Conservation (phyloP, 768 basidiomycete species). For the Suillus lakei region DNA sequence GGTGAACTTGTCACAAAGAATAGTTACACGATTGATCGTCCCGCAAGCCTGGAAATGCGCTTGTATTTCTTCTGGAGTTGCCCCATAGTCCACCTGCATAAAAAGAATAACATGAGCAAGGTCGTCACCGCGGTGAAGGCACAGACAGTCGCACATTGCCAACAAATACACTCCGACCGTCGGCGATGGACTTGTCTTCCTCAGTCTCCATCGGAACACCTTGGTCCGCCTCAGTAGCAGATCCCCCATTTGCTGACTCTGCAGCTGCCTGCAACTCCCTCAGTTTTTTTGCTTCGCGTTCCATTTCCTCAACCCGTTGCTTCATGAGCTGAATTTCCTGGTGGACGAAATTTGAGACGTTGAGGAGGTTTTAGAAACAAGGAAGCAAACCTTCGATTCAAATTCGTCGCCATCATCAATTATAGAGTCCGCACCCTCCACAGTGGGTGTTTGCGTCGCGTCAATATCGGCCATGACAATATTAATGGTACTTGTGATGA, state of each 20-base stretch:
- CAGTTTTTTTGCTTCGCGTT: slow-evolving; percentile 85
- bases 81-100: slow-evolving; percentile 90
- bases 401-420: slow-evolving; percentile 68
- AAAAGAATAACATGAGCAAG: slow-evolving; percentile 15
- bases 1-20: slow-evolving; percentile 99
- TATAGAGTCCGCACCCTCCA: slow-evolving; percentile 33
- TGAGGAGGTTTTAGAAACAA: slow-evolving; percentile 14
- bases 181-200: slow-evolving; percentile 83
- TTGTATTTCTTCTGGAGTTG: slow-evolving; percentile 98
- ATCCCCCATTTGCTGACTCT: slow-evolving; percentile 55
- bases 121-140: slow-evolving; percentile 10
- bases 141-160: slow-evolving; percentile 79
- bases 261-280: slow-evolving; percentile 85
- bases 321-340: slow-evolving; percentile 92
- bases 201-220: slow-evolving; percentile 72
- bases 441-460: slow-evolving; percentile 43
- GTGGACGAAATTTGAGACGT: slow-evolving; percentile 25
- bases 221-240: slow-evolving; percentile 49
- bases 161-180: slow-evolving; percentile 89
- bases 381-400: slow-evolving; percentile 56
- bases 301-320: slow-evolving; percentile 92
- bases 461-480: slow-evolving; percentile 57
- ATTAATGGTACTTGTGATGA: slow-evolving; percentile 19
- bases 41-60: slow-evolving; percentile 97
- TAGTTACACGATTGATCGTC: slow-evolving; percentile 97